Conservation (phyloP, 2,329 filamentous ascomycete species). For the Fusarium sp. region DNA sequence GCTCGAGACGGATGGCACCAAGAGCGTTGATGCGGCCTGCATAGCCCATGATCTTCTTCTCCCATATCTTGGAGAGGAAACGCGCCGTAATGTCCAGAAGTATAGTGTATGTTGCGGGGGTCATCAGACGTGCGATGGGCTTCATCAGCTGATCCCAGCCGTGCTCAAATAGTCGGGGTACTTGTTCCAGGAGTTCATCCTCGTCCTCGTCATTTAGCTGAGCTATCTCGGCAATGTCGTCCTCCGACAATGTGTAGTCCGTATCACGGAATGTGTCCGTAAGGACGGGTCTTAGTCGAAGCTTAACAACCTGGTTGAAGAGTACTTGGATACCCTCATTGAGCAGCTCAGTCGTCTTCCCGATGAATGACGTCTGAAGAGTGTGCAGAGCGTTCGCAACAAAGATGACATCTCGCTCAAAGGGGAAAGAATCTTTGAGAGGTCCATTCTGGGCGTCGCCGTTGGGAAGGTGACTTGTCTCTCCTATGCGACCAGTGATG, state of each 20-base stretch:
- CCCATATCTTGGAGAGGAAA: constrained; percentile 82
- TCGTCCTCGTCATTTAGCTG: constrained; percentile 67
- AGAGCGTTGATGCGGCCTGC: constrained; percentile 83
- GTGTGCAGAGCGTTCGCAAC: constrained; percentile 76
- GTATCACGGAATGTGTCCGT: constrained; percentile 91
- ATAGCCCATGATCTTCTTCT: constrained; percentile 88
- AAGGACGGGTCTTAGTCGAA: constrained; percentile 85
- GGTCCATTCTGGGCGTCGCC: constrained; percentile 56
- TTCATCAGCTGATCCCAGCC: constrained; percentile 89
- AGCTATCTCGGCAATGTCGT: constrained; percentile 70
- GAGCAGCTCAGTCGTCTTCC: constrained; percentile 85
- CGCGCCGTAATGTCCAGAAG: constrained; percentile 80
- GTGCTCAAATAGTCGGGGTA: constrained; percentile 83
- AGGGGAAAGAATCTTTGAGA: constrained; percentile 80
- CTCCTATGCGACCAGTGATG: constrained; percentile 74
- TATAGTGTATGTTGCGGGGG: constrained; percentile 78
- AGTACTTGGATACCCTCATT: constrained; percentile 87
- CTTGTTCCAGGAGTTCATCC: constrained; percentile 72
- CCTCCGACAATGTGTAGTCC: constrained; percentile 80
- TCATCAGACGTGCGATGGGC: constrained; percentile 88
- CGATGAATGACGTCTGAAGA: constrained; percentile 78
- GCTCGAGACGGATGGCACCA: constrained; percentile 85
- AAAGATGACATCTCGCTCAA: constrained; percentile 78
- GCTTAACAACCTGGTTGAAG: constrained; percentile 88
- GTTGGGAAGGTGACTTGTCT: constrained; percentile 55